phyloP scores from a whole-genome alignment of 805 yeast genomes.

The Suhomyces canberraensis region DNA sequence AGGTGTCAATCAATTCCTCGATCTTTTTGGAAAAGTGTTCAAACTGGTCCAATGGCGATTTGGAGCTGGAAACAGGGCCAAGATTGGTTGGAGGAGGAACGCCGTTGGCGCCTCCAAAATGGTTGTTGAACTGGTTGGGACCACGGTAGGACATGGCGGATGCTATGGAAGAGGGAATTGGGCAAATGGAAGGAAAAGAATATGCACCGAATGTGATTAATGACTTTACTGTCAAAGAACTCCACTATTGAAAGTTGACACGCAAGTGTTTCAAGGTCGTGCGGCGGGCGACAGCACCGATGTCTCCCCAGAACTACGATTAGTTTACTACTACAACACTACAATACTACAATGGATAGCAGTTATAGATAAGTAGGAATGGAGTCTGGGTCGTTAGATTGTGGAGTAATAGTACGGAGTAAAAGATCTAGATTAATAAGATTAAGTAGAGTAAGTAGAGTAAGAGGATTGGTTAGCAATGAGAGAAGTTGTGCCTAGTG shows the following conservation, averaged over 20 bases:
- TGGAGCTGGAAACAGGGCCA: conserved; percentile 30
- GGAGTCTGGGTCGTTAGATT: too few relatives aligned
- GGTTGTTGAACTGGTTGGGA: conserved; percentile 41
- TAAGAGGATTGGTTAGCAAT: too few relatives aligned
- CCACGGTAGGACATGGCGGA: conserved; percentile 42
- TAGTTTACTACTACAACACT: too few relatives aligned
- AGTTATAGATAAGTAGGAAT: too few relatives aligned
- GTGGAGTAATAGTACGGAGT: too few relatives aligned
- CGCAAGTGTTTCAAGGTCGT: conserved; percentile 8
- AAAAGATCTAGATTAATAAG: too few relatives aligned
- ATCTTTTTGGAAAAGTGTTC: conserved; percentile 51
- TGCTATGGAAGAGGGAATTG: background rate
- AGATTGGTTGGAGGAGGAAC: conserved; percentile 21
- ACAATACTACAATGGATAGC: too few relatives aligned
- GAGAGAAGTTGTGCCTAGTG: too few relatives aligned
- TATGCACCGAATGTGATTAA: background rate
- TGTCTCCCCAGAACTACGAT: too few relatives aligned
- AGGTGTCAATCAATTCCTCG: conserved; percentile 52
- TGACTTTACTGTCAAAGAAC: background rate
- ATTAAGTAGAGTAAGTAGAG: too few relatives aligned
- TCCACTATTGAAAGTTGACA: conserved; percentile 9
- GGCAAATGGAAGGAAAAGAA: background rate
- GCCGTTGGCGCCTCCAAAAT: conserved; percentile 22
- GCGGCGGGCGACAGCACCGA: too few relatives aligned
- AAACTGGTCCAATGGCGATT: conserved; percentile 35